Percentiles rank a stretch among this genome's conserved stretches.
Evolutionary conservation across 345 rosid species (phyloP).

Genomic region (Salix arbutifolia): DNA sequence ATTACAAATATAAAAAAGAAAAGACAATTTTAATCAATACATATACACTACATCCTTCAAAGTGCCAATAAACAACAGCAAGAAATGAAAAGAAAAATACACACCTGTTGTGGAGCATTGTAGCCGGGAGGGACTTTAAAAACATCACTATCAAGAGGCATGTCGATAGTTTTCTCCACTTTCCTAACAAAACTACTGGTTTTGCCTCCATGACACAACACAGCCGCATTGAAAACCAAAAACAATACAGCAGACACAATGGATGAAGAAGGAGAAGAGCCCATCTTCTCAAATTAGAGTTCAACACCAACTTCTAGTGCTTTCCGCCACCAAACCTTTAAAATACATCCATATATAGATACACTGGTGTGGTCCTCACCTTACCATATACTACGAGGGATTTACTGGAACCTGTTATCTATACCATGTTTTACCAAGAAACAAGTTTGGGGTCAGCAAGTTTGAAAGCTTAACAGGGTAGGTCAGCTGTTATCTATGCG

Average conservation of each 20-base stretch:
- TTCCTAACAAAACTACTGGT: constrained; percentile 63
- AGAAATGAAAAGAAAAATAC: neutral
- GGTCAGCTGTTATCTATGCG: no score
- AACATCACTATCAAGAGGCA: constrained; percentile 78
- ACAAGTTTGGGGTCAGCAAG: neutral
- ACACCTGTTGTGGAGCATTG: constrained; percentile 93
- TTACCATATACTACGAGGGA: neutral
- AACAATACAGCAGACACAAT: constrained; percentile 25
- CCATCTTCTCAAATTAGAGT: neutral
- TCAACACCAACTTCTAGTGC: neutral
- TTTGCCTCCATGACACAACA: constrained; percentile 57
- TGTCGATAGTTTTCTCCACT: constrained; percentile 46
- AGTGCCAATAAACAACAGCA: neutral
- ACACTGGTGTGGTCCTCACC: neutral
- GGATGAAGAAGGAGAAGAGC: constrained; percentile 10
- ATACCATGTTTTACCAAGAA: neutral
- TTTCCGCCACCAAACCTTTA: neutral
- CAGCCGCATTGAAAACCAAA: constrained; percentile 36
- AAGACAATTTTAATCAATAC: neutral
- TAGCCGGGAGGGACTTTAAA: constrained; percentile 61
- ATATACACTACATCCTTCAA: neutral
- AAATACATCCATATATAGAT: neutral
- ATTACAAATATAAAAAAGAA: neutral
- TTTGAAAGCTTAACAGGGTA: neutral
- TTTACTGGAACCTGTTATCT: neutral